Conservation (phyloP, 2,329 filamentous ascomycete species). For the Aureobasidium sp. region DNA sequence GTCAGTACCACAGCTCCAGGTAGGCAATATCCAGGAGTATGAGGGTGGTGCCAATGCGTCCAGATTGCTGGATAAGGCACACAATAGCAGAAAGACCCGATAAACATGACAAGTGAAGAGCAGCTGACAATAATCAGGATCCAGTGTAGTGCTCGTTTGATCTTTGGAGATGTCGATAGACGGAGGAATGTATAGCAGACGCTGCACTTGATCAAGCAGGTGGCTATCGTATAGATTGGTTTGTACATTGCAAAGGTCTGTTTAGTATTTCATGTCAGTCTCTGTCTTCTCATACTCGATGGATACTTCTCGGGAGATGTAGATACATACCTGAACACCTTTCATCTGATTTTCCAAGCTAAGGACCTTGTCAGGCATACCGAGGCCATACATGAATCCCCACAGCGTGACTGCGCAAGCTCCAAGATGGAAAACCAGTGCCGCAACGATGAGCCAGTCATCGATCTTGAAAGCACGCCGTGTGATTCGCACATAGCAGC, state of each 20-base stretch:
- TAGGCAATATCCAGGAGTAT: conserved; percentile 6
- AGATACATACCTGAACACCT: neutral
- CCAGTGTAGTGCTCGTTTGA: neutral
- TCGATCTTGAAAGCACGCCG: neutral
- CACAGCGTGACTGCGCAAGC: neutral
- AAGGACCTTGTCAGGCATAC: neutral
- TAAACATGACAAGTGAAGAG: conserved; percentile 3
- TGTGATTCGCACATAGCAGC: conserved; percentile 1
- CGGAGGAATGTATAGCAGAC: conserved; percentile 7
- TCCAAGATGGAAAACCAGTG: neutral
- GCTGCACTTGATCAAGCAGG: conserved; percentile 9
- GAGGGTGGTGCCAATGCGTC: conserved; percentile 3
- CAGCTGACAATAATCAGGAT: conserved; percentile 1
- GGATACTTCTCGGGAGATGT: too few species aligned
- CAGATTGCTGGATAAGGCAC: conserved; percentile 5
- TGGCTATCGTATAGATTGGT: neutral
- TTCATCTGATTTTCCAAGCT: neutral
- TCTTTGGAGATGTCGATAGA: neutral
- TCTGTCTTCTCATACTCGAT: neutral
- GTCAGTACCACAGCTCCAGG: conserved; percentile 3
- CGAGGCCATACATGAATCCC: conserved; percentile 5
- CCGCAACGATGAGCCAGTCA: conserved; percentile 7
- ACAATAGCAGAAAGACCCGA: conserved; percentile 1
- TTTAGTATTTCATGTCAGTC: neutral
- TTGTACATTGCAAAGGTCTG: conserved; percentile 6